These are phyloP conservation scores for Candida xiaguanensis DNA, from an alignment of 805 yeast species.

Conservation along the genomic window DNA sequence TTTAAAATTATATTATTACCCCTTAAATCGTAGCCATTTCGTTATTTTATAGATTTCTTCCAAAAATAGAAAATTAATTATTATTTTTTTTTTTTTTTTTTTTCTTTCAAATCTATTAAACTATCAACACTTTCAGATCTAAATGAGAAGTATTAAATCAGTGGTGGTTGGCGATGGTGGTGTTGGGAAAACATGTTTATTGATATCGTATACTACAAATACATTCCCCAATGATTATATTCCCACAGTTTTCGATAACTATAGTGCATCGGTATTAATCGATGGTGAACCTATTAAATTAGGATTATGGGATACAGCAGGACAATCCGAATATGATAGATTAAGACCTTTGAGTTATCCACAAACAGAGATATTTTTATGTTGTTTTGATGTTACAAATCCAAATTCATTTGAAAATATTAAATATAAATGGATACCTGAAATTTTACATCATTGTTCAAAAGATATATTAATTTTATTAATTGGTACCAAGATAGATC, in stretches of 20 bases:
- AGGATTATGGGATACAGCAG: slow-evolving; percentile 95
- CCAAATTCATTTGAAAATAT: slow-evolving; percentile 81
- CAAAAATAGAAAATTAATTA: background rate
- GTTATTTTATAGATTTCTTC: no score
- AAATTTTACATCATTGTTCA: slow-evolving; percentile 79
- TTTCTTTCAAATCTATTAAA: background rate
- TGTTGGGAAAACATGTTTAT: slow-evolving; percentile 88
- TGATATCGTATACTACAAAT: slow-evolving; percentile 86
- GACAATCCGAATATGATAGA: slow-evolving; percentile 89
- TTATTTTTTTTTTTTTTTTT: background rate
- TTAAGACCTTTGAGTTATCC: slow-evolving; percentile 88
- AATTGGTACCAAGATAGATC: slow-evolving; percentile 86
- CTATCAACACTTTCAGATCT: background rate
- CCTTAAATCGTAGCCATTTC: no score
- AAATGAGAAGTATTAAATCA: slow-evolving; percentile 83
- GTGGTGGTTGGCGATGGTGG: slow-evolving; percentile 96
- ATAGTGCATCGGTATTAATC: slow-evolving; percentile 79
- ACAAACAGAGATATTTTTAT: slow-evolving; percentile 82
- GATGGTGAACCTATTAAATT: slow-evolving; percentile 79
- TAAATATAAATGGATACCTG: slow-evolving; percentile 74
- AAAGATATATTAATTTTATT: slow-evolving; percentile 63
- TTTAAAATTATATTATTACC: slow-evolving; percentile 1
- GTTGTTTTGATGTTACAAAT: slow-evolving; percentile 81
- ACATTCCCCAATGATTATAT: slow-evolving; percentile 91
- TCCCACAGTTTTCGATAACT: slow-evolving; percentile 92